Conservation (phyloP, 2,329 filamentous ascomycete species). For the Neofusicoccum kwambonambiense region DNA sequence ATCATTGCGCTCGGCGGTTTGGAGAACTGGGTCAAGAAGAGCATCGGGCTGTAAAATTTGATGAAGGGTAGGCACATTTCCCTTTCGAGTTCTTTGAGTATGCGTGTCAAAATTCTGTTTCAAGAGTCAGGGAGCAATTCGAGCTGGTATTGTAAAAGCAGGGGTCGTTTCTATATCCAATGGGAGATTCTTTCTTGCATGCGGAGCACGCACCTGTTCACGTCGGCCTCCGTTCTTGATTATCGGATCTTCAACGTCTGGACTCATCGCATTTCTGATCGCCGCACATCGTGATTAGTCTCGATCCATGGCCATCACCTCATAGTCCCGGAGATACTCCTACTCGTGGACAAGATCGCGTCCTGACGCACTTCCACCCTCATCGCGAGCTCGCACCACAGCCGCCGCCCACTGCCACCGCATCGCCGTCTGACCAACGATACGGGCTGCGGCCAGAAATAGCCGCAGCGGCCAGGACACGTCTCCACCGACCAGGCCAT, state of each 20-base stretch:
- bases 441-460: not conserved
- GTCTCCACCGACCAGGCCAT: not conserved
- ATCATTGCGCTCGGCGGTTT: constrained; percentile 62
- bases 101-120: not conserved
- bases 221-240: not conserved
- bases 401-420: not conserved
- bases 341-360: not conserved
- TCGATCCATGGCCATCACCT: not conserved
- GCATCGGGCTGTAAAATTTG: constrained; percentile 49
- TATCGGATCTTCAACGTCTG: not conserved
- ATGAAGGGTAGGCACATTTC: not conserved
- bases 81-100: not conserved
- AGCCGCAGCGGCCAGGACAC: not conserved
- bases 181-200: not conserved
- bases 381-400: not conserved
- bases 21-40: constrained; percentile 77
- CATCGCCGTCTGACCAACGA: not conserved
- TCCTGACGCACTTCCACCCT: not conserved
- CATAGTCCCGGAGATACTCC: not conserved
- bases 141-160: not conserved
- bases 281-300: not conserved
- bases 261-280: not conserved
- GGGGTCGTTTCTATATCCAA: constrained; percentile 8
- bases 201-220: not conserved
- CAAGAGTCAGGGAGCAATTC: constrained; percentile 4